Evolutionary conservation across 1,284 basidiomycete genomes (phyloP), one percentile per base, ranked within the genome.

Genomic region (Vanrija humicola): DNA sequence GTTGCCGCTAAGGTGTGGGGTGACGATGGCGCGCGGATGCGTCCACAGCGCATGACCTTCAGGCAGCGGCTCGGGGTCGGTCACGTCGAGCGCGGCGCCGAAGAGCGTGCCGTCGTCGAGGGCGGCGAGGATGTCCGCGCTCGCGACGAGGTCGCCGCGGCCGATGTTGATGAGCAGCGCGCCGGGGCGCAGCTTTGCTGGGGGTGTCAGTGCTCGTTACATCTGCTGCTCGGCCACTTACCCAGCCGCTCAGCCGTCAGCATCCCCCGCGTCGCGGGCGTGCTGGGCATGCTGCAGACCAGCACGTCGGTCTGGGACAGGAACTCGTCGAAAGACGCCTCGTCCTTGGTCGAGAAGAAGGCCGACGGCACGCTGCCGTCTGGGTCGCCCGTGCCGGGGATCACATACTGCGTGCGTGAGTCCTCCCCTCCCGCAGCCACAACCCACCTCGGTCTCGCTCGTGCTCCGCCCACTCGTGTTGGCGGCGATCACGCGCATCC

Each of bases 131-230:
- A 74, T 59, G 43, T 70, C 67, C 16, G 70, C 73, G 71, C 52
- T 21, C 28, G 18, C n/a, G 53, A 74, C 56, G 12, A 76, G 48
- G 52, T 65, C 60, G 5, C 74, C 74, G 26, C 74, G 64, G 8
- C 74, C 74, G 23, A 76, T 66, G 56, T 76, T 76, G 48, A 75
- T 56, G 39, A 76, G 69, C 29, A 74, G 53, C 1, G 68, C 64
- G 10, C 67, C 68, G 19, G 64, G 52, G 15, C 66, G 68, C 10
- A 76, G 56, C 7, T 55, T 43, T 9, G 51, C 68, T 68, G 38
- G 7, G 39, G 46, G 46, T 14, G 21, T 15, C 47, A 38, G 18
- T 19, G 16, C 21, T 18, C 19, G 15, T 3, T 8, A 26, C 8
- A 26, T 5, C 5, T 39, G n/a, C n/a, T n/a, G n/a, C n/a, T n/a